Conservation (phyloP, 1,139 yeast species). For the Scheffersomyces segobiensis region DNA sequence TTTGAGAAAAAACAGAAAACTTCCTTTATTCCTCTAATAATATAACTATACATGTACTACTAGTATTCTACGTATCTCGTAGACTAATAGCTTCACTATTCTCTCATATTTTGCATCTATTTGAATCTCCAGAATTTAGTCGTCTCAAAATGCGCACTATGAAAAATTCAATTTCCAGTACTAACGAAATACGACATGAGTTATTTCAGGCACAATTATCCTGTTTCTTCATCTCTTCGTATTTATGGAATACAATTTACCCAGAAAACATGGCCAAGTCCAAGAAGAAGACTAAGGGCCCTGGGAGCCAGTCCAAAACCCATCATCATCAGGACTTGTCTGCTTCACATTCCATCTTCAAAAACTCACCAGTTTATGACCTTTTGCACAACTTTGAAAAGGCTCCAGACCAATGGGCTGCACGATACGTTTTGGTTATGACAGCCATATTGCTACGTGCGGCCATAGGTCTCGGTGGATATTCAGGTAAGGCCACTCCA, state of each 20-base stretch:
- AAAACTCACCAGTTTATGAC: constrained; percentile 39
- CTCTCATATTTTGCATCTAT: background rate
- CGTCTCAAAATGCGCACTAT: background rate
- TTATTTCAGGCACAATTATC: background rate
- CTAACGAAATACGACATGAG: background rate
- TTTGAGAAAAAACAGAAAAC: too few relatives aligned
- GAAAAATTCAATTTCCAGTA: background rate
- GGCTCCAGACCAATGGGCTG: constrained; percentile 89
- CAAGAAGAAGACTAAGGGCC: background rate
- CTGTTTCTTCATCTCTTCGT: background rate
- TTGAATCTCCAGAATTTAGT: background rate
- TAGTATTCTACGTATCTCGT: too few relatives aligned
- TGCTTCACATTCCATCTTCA: constrained; percentile 12
- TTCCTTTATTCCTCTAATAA: background rate
- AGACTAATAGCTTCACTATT: too few relatives aligned
- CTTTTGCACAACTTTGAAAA: constrained; percentile 41
- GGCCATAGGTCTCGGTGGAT: constrained; percentile 88
- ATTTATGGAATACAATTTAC: background rate
- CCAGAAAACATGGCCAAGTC: constrained; percentile 1
- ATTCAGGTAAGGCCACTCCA: constrained; percentile 65
- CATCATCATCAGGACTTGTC: background rate
- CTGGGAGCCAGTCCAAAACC: background rate
- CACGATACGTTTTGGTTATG: constrained; percentile 72
- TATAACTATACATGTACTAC: background rate
- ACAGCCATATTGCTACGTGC: constrained; percentile 76